These are phyloP conservation scores for Metschnikowia amazonensis DNA, from an alignment of 805 yeast genomes.

Conservation along the genomic window DNA sequence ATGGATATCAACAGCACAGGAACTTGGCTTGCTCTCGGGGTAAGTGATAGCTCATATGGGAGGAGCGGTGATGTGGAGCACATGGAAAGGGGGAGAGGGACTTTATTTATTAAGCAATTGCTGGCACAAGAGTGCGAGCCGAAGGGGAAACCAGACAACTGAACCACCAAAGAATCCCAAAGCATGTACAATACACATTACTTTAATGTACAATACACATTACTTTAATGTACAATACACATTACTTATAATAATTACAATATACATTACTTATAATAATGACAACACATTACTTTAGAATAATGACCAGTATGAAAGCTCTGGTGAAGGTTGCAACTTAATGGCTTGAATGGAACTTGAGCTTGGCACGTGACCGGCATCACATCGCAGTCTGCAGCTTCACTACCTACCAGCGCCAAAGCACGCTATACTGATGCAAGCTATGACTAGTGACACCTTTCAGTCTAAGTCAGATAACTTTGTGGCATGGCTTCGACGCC, in stretches of 20 bases:
- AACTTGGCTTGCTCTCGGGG: constrained; percentile 12
- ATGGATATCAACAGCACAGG: constrained; percentile 17
- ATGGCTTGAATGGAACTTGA: no score
- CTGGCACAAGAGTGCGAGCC: constrained; percentile 12
- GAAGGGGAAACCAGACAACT: constrained; percentile 1
- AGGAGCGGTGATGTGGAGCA: constrained; percentile 2
- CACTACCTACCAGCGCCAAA: background rate
- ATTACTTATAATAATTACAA: no score
- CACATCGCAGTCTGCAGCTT: constrained; percentile 1
- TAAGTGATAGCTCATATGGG: constrained; percentile 11
- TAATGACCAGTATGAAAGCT: no score
- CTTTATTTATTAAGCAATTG: constrained; percentile 8
- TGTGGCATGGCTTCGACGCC: constrained; percentile 25
- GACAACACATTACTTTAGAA: no score
- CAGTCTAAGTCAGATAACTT: constrained; percentile 20
- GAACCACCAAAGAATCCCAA: background rate
- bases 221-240: no score
- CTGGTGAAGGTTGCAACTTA: background rate
- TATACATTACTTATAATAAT: no score
- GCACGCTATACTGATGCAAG: background rate
- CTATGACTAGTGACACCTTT: background rate
- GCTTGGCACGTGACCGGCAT: background rate
- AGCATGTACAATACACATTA: background rate
- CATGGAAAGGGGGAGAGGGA: background rate
- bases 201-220: no score